Evolutionary conservation across 306 rosid genomes (phyloP).

Genomic region (Rosa rugosa): DNA sequence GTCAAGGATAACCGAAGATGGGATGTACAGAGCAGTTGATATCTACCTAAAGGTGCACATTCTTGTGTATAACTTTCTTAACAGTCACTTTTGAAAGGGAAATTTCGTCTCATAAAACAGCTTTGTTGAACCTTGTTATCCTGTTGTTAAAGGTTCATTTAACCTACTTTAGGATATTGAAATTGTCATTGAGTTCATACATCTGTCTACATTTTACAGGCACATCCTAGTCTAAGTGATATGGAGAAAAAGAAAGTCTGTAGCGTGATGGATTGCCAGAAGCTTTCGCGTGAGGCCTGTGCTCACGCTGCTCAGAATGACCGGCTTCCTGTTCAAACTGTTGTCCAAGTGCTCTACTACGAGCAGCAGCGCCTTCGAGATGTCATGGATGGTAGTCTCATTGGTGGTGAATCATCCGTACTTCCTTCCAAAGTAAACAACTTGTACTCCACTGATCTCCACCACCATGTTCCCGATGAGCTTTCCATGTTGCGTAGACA

Average conservation of each 20-base stretch:
- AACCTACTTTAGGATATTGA: background rate
- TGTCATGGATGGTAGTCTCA: slow-evolving; percentile 52
- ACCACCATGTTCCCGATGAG: slow-evolving; percentile 51
- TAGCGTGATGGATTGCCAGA: slow-evolving; percentile 94
- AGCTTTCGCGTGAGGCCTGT: slow-evolving; percentile 82
- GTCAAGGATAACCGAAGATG: slow-evolving; percentile 81
- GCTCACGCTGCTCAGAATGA: slow-evolving; percentile 98
- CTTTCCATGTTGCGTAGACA: slow-evolving; percentile 60
- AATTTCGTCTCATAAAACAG: background rate
- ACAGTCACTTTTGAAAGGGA: background rate
- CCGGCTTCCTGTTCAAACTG: slow-evolving; percentile 90
- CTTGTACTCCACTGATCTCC: slow-evolving; percentile 47
- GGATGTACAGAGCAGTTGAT: slow-evolving; percentile 88
- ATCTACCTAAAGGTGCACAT: slow-evolving; percentile 86
- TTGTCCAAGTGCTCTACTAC: slow-evolving; percentile 90
- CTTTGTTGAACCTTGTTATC: background rate
- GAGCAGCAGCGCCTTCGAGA: slow-evolving; percentile 90
- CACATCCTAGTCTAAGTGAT: slow-evolving; percentile 85
- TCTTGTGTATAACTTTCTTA: slow-evolving; percentile 7
- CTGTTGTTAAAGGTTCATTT: background rate
- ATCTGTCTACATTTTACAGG: slow-evolving; percentile 38
- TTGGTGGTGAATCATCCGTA: slow-evolving; percentile 47
- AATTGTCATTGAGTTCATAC: background rate
- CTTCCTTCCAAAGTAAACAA: slow-evolving; percentile 41
- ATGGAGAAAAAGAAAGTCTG: slow-evolving; percentile 94